These are phyloP conservation scores for Aspergillus carbonarius DNA, from an alignment of 2,329 filamentous ascomycete genomes.

Conservation along the genomic window DNA sequence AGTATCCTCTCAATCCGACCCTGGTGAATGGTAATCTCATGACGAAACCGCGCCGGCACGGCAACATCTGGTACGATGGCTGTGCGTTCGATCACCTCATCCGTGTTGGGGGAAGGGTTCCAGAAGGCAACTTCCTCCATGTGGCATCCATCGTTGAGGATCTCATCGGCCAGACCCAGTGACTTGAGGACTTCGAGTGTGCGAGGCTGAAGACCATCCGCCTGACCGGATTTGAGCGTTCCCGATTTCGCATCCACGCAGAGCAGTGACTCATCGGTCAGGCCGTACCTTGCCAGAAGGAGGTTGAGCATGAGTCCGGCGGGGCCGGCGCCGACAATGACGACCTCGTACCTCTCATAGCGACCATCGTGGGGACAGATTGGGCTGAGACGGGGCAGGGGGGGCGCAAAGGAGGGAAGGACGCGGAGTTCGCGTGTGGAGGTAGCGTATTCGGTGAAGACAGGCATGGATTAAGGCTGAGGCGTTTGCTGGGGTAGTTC, in stretches of 20 bases:
- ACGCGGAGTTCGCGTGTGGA: constrained; percentile 41
- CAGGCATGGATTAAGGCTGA: constrained; percentile 31
- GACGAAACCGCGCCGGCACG: constrained; percentile 69
- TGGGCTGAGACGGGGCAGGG: constrained; percentile 43
- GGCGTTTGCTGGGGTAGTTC: background rate
- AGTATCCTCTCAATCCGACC: constrained; percentile 70
- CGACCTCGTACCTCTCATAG: constrained; percentile 42
- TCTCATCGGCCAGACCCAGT: constrained; percentile 41
- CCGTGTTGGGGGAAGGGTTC: constrained; percentile 57
- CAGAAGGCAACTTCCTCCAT: constrained; percentile 65
- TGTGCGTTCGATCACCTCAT: constrained; percentile 60
- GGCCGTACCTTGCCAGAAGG: constrained; percentile 45
- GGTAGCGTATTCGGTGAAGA: constrained; percentile 39
- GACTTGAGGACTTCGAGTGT: constrained; percentile 46
- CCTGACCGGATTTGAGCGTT: constrained; percentile 43
- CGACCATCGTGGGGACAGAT: constrained; percentile 20
- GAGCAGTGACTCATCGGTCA: constrained; percentile 41
- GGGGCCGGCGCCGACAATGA: constrained; percentile 45
- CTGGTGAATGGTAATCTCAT: constrained; percentile 70
- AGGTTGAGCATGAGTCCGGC: constrained; percentile 45
- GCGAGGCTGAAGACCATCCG: constrained; percentile 45
- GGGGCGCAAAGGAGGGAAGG: constrained; percentile 40
- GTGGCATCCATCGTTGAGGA: constrained; percentile 41
- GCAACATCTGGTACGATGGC: constrained; percentile 53
- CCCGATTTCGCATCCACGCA: constrained; percentile 45